These are phyloP conservation scores for Trametes punicea DNA, from an alignment of 768 basidiomycete species.

Conservation along the genomic window DNA sequence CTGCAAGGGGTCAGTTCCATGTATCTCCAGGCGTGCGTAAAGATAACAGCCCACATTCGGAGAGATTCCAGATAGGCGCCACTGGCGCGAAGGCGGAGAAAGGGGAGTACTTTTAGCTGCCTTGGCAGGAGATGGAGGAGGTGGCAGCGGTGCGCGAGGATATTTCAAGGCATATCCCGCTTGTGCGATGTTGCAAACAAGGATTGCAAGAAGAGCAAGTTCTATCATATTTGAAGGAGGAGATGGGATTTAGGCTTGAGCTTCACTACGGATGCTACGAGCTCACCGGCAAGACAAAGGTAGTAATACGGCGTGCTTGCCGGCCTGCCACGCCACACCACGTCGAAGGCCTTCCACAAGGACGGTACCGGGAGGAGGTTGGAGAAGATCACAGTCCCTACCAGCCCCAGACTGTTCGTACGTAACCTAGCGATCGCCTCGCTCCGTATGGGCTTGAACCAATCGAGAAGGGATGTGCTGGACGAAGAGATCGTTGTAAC, in stretches of 20 bases:
- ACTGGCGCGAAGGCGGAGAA: conserved; percentile 20
- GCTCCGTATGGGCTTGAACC: conserved; percentile 34
- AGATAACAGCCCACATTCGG: conserved; percentile 18
- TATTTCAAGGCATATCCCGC: conserved; percentile 35
- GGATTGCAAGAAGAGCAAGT: conserved; percentile 28
- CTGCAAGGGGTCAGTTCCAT: neutral
- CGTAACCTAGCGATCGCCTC: conserved; percentile 40
- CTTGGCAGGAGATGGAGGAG: conserved; percentile 24
- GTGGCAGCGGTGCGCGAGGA: conserved; percentile 32
- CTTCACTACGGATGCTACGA: neutral
- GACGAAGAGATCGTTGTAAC: neutral
- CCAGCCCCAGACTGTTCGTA: conserved; percentile 35
- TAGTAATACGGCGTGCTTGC: conserved; percentile 17
- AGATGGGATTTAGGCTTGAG: neutral
- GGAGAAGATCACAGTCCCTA: conserved; percentile 34
- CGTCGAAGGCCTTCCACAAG: conserved; percentile 33
- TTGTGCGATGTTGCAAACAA: conserved; percentile 36
- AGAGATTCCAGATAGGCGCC: conserved; percentile 18
- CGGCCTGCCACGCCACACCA: conserved; percentile 25
- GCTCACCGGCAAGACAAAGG: conserved; percentile 33
- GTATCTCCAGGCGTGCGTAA: conserved; percentile 1
- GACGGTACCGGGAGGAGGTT: conserved; percentile 38
- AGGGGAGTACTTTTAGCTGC: conserved; percentile 7
- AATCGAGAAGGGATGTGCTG: conserved; percentile 20
- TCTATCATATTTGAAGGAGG: conserved; percentile 25